Evolutionary conservation across 371 early-diverging fungal species (phyloP).

Genomic region (Gilbertella persicaria): DNA sequence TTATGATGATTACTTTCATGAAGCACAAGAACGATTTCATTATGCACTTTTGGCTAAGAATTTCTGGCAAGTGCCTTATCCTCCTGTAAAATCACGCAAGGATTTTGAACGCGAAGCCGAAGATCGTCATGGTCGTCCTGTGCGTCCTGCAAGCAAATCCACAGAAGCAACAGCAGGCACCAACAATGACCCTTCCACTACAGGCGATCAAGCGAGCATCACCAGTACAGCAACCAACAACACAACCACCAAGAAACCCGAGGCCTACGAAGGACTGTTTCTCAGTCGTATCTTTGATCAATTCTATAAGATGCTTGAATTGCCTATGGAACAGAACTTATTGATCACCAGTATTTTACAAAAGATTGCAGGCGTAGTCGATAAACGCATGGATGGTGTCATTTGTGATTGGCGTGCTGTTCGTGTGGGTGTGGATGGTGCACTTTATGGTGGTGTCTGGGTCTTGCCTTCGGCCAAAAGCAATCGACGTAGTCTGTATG

Average conservation of each 20-base stretch:
- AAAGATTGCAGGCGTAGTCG: conserved; percentile 51
- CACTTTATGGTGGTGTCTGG: conserved; percentile 51
- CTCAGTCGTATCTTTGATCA: conserved; percentile 48
- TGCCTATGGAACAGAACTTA: conserved; percentile 49
- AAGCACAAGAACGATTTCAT: conserved; percentile 52
- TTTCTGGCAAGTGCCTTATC: conserved; percentile 53
- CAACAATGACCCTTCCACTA: background rate
- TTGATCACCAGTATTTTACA: conserved; percentile 52
- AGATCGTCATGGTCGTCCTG: conserved; percentile 42
- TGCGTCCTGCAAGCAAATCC: conserved; percentile 28
- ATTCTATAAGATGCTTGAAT: conserved; percentile 45
- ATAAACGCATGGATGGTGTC: conserved; percentile 51
- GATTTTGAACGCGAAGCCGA: conserved; percentile 46
- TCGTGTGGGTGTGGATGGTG: conserved; percentile 46
- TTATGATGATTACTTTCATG: conserved; percentile 56
- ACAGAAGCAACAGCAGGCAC: conserved; percentile 13
- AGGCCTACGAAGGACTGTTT: conserved; percentile 49
- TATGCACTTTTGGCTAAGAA: conserved; percentile 50
- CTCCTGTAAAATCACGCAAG: conserved; percentile 39
- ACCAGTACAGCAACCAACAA: conserved; percentile 16
- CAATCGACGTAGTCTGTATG: conserved; percentile 45
- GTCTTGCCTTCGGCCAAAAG: conserved; percentile 39
- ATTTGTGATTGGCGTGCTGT: conserved; percentile 54
- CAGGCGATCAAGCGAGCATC: conserved; percentile 22
- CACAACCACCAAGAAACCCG: conserved; percentile 15